Evolutionary conservation across 495 filamentous ascomycete genomes (phyloP).

Genomic region (Niebla homalea): DNA sequence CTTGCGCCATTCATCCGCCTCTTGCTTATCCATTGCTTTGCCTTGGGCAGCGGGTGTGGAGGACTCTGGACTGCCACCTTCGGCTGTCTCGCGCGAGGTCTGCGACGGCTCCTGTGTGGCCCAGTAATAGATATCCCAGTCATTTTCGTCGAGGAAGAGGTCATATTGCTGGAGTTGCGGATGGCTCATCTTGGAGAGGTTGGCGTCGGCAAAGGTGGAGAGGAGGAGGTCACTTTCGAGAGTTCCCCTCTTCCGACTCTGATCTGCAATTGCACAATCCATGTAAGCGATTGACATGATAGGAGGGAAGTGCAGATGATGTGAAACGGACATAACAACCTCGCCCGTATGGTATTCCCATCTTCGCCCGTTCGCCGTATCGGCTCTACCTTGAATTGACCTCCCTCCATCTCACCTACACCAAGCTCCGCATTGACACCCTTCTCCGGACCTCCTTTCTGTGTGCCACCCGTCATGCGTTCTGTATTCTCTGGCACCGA

Average conservation of each 20-base stretch:
- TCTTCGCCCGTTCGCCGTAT: slow-evolving; percentile 70
- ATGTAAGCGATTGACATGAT: slow-evolving; percentile 1
- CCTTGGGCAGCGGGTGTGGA: slow-evolving; percentile 21
- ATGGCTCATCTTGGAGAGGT: slow-evolving; percentile 59
- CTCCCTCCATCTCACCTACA: slow-evolving; percentile 86
- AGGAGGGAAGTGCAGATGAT: background rate
- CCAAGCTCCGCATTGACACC: slow-evolving; percentile 55
- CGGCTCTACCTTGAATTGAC: slow-evolving; percentile 80
- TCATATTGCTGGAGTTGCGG: slow-evolving; percentile 76
- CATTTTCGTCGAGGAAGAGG: slow-evolving; percentile 92
- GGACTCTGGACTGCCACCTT: slow-evolving; percentile 15
- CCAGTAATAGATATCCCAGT: slow-evolving; percentile 99
- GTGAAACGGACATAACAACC: slow-evolving; percentile 67
- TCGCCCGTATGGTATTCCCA: slow-evolving; percentile 66
- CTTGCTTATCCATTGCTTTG: slow-evolving; percentile 27
- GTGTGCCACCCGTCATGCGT: slow-evolving; percentile 48
- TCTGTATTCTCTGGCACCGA: slow-evolving; percentile 46
- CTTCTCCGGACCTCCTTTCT: slow-evolving; percentile 29
- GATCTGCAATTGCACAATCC: slow-evolving; percentile 42
- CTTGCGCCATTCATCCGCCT: slow-evolving; percentile 42
- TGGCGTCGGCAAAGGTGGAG: slow-evolving; percentile 79
- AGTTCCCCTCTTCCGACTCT: slow-evolving; percentile 91
- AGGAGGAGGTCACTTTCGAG: slow-evolving; percentile 92
- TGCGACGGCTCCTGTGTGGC: slow-evolving; percentile 72
- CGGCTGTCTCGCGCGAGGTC: slow-evolving; percentile 26